Evolutionary conservation across 305 asterid species (phyloP).

Genomic region (Fraxinus xanthoxyloides): DNA sequence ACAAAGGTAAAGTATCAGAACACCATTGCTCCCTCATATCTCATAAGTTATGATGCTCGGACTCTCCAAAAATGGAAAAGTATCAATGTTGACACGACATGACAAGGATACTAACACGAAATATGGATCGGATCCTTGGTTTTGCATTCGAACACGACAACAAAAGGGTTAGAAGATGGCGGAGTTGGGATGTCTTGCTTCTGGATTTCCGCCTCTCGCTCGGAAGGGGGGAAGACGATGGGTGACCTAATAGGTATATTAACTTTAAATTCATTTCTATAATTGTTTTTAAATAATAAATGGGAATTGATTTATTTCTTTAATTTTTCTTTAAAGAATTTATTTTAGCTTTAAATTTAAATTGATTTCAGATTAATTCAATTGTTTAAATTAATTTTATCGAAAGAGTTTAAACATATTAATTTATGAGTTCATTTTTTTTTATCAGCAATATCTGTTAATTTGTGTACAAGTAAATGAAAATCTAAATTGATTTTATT

Average conservation of each 20-base stretch:
- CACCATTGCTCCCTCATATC: neutral
- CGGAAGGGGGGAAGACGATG: neutral
- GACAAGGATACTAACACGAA: neutral
- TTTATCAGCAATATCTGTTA: too few relatives aligned
- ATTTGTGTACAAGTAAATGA: too few relatives aligned
- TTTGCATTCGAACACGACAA: neutral
- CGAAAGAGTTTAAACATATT: too few relatives aligned
- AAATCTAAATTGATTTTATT: too few relatives aligned
- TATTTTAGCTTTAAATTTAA: too few relatives aligned
- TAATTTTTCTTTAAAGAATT: too few relatives aligned
- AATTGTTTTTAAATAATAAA: too few relatives aligned
- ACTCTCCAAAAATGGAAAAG: neutral
- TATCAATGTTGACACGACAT: neutral
- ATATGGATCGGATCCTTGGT: neutral
- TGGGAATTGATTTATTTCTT: too few relatives aligned
- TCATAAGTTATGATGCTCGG: neutral
- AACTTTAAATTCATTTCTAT: too few relatives aligned
- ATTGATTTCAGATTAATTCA: too few relatives aligned
- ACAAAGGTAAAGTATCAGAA: neutral
- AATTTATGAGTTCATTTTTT: too few relatives aligned
- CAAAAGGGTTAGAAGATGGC: neutral
- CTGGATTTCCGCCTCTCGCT: neutral
- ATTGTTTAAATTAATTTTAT: too few relatives aligned
- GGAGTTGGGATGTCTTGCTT: neutral
- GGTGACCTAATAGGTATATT: neutral